Percentiles rank a stretch among this genome's conserved stretches.
Evolutionary conservation across 2,329 filamentous ascomycete species (phyloP).

Genomic region (Cladophialophora carrionii): DNA sequence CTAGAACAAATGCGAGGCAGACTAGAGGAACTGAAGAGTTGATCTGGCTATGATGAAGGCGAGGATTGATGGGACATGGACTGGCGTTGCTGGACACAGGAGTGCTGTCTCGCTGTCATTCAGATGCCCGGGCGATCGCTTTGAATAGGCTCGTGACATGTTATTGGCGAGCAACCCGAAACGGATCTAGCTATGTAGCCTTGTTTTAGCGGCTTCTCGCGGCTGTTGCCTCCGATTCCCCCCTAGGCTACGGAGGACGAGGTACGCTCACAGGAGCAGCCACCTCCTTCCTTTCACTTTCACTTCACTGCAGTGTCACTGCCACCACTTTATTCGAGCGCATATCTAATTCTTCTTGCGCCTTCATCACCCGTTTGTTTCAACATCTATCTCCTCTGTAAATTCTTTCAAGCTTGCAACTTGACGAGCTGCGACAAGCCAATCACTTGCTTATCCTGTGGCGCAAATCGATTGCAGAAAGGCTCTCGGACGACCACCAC

Average conservation of each 20-base stretch:
- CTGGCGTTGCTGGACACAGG: background rate
- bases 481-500: constrained; percentile 3
- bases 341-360: constrained; percentile 26
- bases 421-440: background rate
- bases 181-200: background rate
- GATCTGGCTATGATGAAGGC: constrained; percentile 37
- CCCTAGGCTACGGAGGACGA: constrained; percentile 1
- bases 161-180: background rate
- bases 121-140: background rate
- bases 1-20: constrained; percentile 92
- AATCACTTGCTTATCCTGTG: background rate
- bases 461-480: background rate
- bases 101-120: background rate
- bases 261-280: too few relatives aligned
- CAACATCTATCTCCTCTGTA: constrained; percentile 10
- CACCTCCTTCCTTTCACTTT: constrained; percentile 13
- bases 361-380: constrained; percentile 2
- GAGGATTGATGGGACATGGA: background rate
- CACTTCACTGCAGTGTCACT: constrained; percentile 11
- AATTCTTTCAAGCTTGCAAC: constrained; percentile 5
- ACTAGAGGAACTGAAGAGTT: constrained; percentile 89
- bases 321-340: constrained; percentile 23
- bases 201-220: background rate
- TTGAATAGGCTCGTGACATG: background rate
- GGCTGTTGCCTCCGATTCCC: constrained; percentile 9